Conservation (phyloP, 495 filamentous ascomycete genomes). For the Astrocystis sublimbata region DNA sequence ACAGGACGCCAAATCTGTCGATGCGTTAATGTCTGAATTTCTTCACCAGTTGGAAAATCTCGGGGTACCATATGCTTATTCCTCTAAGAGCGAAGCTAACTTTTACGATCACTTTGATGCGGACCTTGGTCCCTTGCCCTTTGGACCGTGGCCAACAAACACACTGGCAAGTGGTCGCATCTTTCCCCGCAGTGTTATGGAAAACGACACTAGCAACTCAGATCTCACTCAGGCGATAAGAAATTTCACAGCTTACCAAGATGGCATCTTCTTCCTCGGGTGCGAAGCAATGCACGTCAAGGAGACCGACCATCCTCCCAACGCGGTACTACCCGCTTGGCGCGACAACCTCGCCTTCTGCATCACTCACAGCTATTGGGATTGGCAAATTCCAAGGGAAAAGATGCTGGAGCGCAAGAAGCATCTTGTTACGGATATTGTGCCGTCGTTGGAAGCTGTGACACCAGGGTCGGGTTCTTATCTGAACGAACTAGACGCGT, state of each 20-base stretch:
- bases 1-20: too few species aligned
- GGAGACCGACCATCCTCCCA: constrained; percentile 16
- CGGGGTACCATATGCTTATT: too few species aligned
- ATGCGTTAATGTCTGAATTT: too few species aligned
- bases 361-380: constrained; percentile 37
- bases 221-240: constrained; percentile 41
- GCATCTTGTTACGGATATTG: constrained; percentile 22
- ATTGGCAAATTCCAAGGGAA: constrained; percentile 34
- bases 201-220: constrained; percentile 30
- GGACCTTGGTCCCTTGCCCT: constrained; percentile 28
- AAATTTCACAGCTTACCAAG: constrained; percentile 39
- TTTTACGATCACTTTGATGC: constrained; percentile 40
- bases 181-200: constrained; percentile 49
- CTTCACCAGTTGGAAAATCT: too few species aligned
- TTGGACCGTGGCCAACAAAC: constrained; percentile 13
- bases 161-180: constrained; percentile 41
- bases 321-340: constrained; percentile 26
- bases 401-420: not conserved
- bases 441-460: constrained; percentile 41
- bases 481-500: constrained; percentile 48
- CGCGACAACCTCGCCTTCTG: constrained; percentile 10
- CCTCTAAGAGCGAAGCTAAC: constrained; percentile 31
- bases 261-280: constrained; percentile 31
- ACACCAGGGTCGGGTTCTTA: constrained; percentile 48
- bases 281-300: constrained; percentile 29